phyloP scores from a whole-genome alignment of 2,329 filamentous ascomycete species.

The Rhinocladiella mackenziei region DNA sequence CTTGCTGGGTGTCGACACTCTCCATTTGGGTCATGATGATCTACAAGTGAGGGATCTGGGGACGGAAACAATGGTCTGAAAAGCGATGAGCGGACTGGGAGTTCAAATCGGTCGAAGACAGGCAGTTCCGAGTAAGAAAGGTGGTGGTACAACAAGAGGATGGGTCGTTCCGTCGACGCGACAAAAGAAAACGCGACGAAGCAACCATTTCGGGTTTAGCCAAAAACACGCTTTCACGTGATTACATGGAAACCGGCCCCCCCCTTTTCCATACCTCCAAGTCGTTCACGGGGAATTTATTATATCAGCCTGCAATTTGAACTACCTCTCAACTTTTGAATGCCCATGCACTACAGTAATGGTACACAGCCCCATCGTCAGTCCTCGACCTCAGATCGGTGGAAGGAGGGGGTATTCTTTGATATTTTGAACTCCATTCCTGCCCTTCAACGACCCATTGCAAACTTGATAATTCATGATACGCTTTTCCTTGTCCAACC shows the following conservation, averaged over 20 bases:
- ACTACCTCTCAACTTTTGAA: too few relatives aligned
- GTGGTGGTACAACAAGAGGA: not conserved
- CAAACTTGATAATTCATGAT: not conserved
- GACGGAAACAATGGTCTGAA: too few relatives aligned
- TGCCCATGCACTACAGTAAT: not conserved
- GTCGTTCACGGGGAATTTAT: too few relatives aligned
- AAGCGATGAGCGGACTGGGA: too few relatives aligned
- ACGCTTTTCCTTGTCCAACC: too few relatives aligned
- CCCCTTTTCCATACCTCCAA: too few relatives aligned
- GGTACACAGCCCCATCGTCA: not conserved
- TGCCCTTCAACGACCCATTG: not conserved
- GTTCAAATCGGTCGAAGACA: not conserved
- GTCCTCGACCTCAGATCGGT: not conserved
- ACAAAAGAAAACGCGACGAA: not conserved
- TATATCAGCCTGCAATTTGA: too few relatives aligned
- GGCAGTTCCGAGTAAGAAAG: not conserved
- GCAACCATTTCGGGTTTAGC: not conserved
- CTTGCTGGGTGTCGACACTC: constrained; percentile 20
- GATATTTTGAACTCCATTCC: not conserved
- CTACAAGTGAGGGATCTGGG: not conserved
- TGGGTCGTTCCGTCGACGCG: not conserved
- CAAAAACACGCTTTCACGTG: constrained; percentile 1
- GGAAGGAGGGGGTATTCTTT: not conserved
- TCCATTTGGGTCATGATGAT: constrained; percentile 27
- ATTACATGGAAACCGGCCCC: too few relatives aligned